These are phyloP conservation scores for Corymbia maculata DNA, from an alignment of 345 rosid genomes.

Conservation along the genomic window DNA sequence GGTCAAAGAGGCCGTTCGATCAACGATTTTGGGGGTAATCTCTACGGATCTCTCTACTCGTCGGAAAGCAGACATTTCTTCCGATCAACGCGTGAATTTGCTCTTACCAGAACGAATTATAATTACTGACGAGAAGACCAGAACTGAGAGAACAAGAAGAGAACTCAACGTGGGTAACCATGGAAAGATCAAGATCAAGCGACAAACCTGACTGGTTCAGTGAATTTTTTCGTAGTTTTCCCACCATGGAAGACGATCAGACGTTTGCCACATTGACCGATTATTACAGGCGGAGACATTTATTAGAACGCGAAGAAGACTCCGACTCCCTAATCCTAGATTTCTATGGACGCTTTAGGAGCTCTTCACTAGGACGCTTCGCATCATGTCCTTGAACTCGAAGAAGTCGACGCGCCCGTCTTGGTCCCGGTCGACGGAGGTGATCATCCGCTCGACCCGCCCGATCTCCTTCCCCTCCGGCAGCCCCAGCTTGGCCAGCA, in stretches of 20 bases:
- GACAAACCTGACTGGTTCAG: not conserved
- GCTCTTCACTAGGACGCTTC: conserved; percentile 19
- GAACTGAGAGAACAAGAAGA: not conserved
- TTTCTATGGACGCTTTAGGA: not conserved
- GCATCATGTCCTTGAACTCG: conserved; percentile 97
- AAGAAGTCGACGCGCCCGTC: conserved; percentile 91
- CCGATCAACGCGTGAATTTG: not conserved
- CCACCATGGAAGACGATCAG: not conserved
- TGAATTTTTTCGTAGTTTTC: not conserved
- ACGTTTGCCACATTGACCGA: not conserved
- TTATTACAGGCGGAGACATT: not conserved
- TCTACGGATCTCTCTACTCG: not conserved
- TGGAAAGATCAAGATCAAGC: not conserved
- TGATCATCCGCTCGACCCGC: conserved; percentile 70
- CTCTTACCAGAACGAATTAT: not conserved
- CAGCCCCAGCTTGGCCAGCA: conserved; percentile 63
- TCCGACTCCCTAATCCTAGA: not conserved
- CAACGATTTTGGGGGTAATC: not conserved
- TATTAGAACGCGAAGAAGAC: not conserved
- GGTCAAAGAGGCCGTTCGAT: not conserved
- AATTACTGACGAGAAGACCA: not conserved
- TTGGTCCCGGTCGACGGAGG: conserved; percentile 61
- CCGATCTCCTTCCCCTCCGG: conserved; percentile 61
- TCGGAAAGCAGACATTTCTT: not conserved
- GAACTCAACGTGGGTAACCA: not conserved